Evolutionary conservation across 495 filamentous ascomycete species (phyloP).

Genomic region (Neurospora discreta): DNA sequence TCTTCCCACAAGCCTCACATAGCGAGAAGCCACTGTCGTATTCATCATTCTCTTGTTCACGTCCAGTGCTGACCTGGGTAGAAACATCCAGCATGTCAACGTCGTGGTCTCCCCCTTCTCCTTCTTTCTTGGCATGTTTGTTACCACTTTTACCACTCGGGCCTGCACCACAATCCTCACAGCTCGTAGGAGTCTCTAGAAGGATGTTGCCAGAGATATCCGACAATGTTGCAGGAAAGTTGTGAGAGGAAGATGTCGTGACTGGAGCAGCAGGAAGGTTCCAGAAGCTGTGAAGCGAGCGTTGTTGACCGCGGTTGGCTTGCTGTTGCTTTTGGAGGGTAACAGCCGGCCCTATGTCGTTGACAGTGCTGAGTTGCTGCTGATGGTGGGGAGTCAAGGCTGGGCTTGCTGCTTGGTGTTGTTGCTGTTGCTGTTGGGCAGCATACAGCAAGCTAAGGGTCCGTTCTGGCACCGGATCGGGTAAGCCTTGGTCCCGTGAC

Average conservation of each 20-base stretch:
- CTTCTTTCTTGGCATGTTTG: not conserved
- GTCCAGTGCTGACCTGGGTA: conserved; percentile 5
- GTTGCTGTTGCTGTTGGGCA: conserved; percentile 20
- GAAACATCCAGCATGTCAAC: conserved; percentile 17
- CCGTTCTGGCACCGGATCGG: conserved; percentile 23
- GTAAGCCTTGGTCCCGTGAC: conserved; percentile 1
- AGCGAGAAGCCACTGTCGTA: conserved; percentile 1
- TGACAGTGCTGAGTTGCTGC: conserved; percentile 1
- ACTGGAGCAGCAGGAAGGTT: conserved; percentile 20
- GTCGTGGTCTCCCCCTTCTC: conserved; percentile 4
- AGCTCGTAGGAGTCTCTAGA: conserved; percentile 17
- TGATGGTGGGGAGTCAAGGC: not conserved
- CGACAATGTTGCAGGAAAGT: not conserved
- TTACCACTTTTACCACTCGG: conserved; percentile 7
- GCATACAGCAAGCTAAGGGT: conserved; percentile 36
- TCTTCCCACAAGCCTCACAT: conserved; percentile 32
- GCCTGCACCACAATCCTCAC: conserved; percentile 31
- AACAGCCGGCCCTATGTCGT: not conserved
- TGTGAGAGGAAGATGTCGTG: conserved; percentile 5
- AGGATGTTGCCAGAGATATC: not conserved
- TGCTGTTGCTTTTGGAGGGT: not conserved
- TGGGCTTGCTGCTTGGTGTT: not conserved
- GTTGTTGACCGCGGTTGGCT: conserved; percentile 16
- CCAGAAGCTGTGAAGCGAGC: conserved; percentile 39
- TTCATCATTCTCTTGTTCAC: conserved; percentile 10